These are phyloP conservation scores for Fusarium stilboides DNA, from an alignment of 2,329 filamentous ascomycete genomes.

Conservation along the genomic window DNA sequence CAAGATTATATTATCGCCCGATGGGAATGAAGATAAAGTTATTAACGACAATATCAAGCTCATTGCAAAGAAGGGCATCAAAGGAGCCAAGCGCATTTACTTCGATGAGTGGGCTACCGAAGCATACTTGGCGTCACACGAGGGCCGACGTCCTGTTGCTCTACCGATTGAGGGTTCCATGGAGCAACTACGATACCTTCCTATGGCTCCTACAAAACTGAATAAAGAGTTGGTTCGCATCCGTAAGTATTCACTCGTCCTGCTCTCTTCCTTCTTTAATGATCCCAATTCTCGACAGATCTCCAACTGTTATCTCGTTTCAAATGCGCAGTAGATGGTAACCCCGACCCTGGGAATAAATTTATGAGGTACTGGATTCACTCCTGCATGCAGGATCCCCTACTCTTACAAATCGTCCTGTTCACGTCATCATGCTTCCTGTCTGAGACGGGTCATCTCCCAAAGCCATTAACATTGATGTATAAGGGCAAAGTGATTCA, in stretches of 20 bases:
- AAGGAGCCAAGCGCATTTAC: slow-evolving; percentile 50
- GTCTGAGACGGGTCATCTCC: slow-evolving; percentile 64
- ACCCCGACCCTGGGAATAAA: slow-evolving; percentile 60
- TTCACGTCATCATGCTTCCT: slow-evolving; percentile 68
- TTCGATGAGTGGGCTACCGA: slow-evolving; percentile 50
- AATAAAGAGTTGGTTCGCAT: slow-evolving; percentile 65
- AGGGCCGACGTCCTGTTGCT: slow-evolving; percentile 37
- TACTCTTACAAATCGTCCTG: slow-evolving; percentile 64
- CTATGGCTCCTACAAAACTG: slow-evolving; percentile 59
- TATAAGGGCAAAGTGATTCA: slow-evolving; percentile 61
- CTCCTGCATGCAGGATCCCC: slow-evolving; percentile 64
- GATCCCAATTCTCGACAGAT: slow-evolving; percentile 53
- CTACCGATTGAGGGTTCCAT: slow-evolving; percentile 48
- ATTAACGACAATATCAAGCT: slow-evolving; percentile 50
- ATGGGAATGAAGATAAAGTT: slow-evolving; percentile 49
- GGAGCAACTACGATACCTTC: slow-evolving; percentile 59
- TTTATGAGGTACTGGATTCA: slow-evolving; percentile 66
- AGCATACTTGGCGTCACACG: slow-evolving; percentile 8
- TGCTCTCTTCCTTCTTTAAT: background rate
- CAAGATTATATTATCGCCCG: slow-evolving; percentile 44
- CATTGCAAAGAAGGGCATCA: slow-evolving; percentile 52
- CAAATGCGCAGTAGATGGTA: slow-evolving; percentile 66
- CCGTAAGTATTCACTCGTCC: slow-evolving; percentile 54
- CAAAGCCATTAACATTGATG: slow-evolving; percentile 59
- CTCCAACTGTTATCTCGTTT: slow-evolving; percentile 66